Base-by-base conservation (phyloP, 2,329 filamentous ascomycete species). In the Colletotrichum siamense region DNA sequence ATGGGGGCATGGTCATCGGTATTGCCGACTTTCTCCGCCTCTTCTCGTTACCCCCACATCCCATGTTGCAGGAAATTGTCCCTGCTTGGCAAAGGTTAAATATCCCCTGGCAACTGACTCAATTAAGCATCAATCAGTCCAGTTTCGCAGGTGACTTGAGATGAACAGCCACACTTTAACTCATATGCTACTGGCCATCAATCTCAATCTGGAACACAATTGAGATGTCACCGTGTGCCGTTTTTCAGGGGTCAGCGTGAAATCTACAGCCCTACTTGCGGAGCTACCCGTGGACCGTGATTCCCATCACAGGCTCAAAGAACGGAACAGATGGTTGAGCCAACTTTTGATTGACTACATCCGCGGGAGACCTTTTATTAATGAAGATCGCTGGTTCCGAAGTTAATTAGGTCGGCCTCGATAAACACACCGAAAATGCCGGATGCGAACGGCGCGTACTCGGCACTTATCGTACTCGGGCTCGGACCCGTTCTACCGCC, bases 121-220 rank as follows among this genome's bases (percentile, higher is more conserved):
- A 52, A 52, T 3, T 22, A 52, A 52, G 44, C 44, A 52, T 22
- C n/a, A 52, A 52, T 52, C 44, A 52, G n/a, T 52, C 2, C 44
- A 22, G 6, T 52, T 7, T 52, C 44, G n/a, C 44, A 13, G 44
- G 44, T 22, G 10, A 52, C 44, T 52, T 52, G 44, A 0, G 44
- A 52, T 52, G 44, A 52, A 52, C 44, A 52, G n/a, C n/a, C 44
- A 52, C 44, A 52, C 44, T 0, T 52, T 22, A 52, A 52, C 44
- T 52, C 44, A 52, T 4, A n/a, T 22, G 0, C 0, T 22, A 52
- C n/a, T 24, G n/a, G 6, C 44, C 1, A 52, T 24, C 4, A 0
- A 22, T 52, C 2, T 52, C n/a, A 52, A 24, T 52, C 44, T 52
- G 44, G 44, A 52, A 52, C 44, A 52, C n/a, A 52, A 22, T 13